A percentile compares a stretch with the other conserved stretches of the same genome.
These are phyloP conservation scores for Ceratobasidium sp. DNA, from an alignment of 1,284 basidiomycete genomes.

Conservation along the genomic window DNA sequence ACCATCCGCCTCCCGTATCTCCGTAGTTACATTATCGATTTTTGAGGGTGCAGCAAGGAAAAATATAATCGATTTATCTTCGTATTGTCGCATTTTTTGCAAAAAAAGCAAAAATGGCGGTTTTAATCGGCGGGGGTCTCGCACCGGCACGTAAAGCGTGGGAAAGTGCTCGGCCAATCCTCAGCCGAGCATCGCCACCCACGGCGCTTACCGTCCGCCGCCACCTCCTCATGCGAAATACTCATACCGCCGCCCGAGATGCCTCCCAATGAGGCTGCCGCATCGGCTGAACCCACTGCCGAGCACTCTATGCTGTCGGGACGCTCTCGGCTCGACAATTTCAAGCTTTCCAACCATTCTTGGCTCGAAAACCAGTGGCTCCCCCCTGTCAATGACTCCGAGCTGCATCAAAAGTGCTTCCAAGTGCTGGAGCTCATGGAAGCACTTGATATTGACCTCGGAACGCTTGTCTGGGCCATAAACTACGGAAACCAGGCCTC, in stretches of 20 bases:
- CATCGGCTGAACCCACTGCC: background rate
- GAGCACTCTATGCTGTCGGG: background rate
- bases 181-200: no score
- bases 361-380: background rate
- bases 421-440: background rate
- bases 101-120: background rate
- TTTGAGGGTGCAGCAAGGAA: background rate
- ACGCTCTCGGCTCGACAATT: background rate
- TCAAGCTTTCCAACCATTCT: background rate
- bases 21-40: background rate
- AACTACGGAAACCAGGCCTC: background rate
- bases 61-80: background rate
- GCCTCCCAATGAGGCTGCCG: background rate
- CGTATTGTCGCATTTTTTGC: background rate
- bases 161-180: no score
- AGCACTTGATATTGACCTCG: background rate
- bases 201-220: background rate
- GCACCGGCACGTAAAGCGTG: no score
- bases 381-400: background rate
- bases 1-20: background rate
- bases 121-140: background rate
- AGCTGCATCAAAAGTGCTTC: background rate
- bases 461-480: background rate
- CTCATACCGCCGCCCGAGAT: background rate
- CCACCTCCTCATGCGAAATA: background rate